Evolutionary conservation across 2,329 filamentous ascomycete genomes (phyloP), one percentile per base, ranked within the genome.

Genomic region (Zarea fungicola): DNA sequence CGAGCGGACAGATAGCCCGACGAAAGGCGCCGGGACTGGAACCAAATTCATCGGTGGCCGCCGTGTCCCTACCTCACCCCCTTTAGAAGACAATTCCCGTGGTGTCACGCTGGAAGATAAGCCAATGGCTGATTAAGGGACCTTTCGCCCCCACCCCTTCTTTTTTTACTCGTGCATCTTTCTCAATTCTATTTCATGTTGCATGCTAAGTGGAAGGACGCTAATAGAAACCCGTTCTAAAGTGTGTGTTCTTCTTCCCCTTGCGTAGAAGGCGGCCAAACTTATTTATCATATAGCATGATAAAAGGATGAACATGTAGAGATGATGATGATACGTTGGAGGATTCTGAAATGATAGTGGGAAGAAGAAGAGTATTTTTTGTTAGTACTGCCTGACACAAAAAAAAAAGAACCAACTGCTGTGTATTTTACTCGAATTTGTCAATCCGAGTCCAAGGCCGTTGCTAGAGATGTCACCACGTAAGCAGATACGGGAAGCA

Each of bases 41-140:
- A 55, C 63, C 41, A 66, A 65, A 34, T 69, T 83, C 54, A 80
- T 69, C 57, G 80, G 62, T 43, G 77, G 74, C 29, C 73, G 74
- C 51, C 67, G 77, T 35, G 57, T 68, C 28, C 52, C 65, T 19
- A 56, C 55, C 29, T 60, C 60, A 4, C 61, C 65, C 3, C 61
- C 65, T n/a, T 49, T 52, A 36, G 65, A 68, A 23, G 51, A 55
- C 37, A 61, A 56, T 11, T 54, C 59, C 18, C 67, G 73, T n/a
- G 74, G 74, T 21, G 70, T 78, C 23, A 75, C 73, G 21, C 68
- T 78, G 31, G 74, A 77, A 53, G 75, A 78, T 57, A 71, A 69
- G 57, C 71, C 75, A 31, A 78, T 78, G 73, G 72, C 74, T 46
- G 69, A 77, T 55, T 77, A 72, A n/a, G 56, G 59, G 40, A 35